Base-by-base conservation (phyloP, 2,329 filamentous ascomycete genomes). In the Xylariaceae sp. region DNA sequence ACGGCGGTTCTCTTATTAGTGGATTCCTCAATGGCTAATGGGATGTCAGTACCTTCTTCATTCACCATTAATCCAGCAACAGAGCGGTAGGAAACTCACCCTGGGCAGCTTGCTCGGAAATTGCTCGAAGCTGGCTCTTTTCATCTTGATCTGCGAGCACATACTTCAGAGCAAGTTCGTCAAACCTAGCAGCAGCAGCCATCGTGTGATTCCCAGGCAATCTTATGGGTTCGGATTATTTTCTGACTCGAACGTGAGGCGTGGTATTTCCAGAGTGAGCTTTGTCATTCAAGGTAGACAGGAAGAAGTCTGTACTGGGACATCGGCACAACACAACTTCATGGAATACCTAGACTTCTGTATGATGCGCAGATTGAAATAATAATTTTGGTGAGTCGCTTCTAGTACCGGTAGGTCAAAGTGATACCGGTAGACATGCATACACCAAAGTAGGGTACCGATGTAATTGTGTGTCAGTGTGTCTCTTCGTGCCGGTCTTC, bases 131-230 rank as follows among this genome's bases (percentile, higher is more conserved):
- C 68, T 56, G 73, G 69, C 53, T 50, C 12, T 43, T 70, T 36
- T 68, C 66, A 53, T 74, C 71, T 53, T 78, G 72, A 50, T 81
- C 78, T 8, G 76, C 71, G 39, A 81, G 75, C 54, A 81, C 78
- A 65, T 77, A 81, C 58, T 79, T 74, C 50, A 80, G 68, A 32
- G 79, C 79, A 59, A 80, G 73, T 60, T 79, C 76, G 59, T 75
- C 73, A 60, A 81, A 69, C 34, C 42, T 62, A 13, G 56, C 75
- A 63, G 72, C 21, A n/a, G 51, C 73, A 47, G 76, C 73, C 79
- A 81, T 81, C 21, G 63, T 58, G 54, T 72, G 76, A 80, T 80
- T 22, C 5, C 2, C 15, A 32, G 34, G 36, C 26, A 37, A 16
- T 10, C 26, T 43, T 32, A 9, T 18, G 36, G 49, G 46, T 62